Evolutionary conservation across 257 asterid species (phyloP).

Genomic region (Salvia splendens): DNA sequence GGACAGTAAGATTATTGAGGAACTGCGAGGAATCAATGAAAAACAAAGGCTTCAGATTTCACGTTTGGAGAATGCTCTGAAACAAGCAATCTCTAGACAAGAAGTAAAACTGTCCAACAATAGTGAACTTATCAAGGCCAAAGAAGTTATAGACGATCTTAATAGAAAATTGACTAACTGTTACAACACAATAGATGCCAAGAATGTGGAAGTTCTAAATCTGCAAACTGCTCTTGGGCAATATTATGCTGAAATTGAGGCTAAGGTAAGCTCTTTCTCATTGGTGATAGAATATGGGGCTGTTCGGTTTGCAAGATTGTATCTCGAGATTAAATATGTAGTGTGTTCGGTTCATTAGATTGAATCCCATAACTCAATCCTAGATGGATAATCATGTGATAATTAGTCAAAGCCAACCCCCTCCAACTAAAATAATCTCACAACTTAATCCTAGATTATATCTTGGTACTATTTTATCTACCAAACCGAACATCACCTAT

Average conservation of each 20-base stretch:
- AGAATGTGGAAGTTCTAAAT: conserved; percentile 86
- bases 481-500: too few relatives aligned
- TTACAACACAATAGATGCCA: conserved; percentile 71
- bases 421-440: too few relatives aligned
- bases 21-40: conserved; percentile 69
- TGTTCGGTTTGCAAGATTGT: too few relatives aligned
- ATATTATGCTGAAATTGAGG: conserved; percentile 97
- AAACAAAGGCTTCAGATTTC: conserved; percentile 69
- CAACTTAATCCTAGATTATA: too few relatives aligned
- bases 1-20: conserved; percentile 90
- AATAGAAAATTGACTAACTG: conserved; percentile 69
- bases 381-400: too few relatives aligned
- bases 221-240: conserved; percentile 99
- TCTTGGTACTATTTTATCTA: too few relatives aligned
- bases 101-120: conserved; percentile 61
- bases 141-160: conserved; percentile 71
- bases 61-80: conserved; percentile 75
- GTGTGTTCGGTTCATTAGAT: too few relatives aligned
- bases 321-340: too few relatives aligned
- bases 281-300: conserved; percentile 30
- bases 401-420: too few relatives aligned
- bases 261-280: conserved; percentile 57
- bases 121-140: conserved; percentile 66
- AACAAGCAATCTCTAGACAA: conserved; percentile 61
- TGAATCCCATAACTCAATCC: too few relatives aligned